Conservation (phyloP, 441 rosid species). For the Adansonia gregorii region DNA sequence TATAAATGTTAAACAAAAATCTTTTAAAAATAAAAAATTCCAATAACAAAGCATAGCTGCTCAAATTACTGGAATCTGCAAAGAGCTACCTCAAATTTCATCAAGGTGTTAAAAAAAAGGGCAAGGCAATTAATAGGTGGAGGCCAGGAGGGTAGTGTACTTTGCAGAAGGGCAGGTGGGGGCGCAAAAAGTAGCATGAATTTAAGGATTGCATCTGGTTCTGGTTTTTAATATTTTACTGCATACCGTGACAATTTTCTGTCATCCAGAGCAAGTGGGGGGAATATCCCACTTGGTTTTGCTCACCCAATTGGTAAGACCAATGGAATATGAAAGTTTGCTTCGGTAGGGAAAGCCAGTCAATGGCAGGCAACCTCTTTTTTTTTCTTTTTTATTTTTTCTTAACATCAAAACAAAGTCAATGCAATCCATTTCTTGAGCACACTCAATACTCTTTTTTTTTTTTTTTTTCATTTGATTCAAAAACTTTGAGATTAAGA, state of each 20-base stretch:
- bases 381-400: too few relatives aligned
- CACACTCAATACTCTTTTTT: too few relatives aligned
- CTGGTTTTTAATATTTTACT: neutral
- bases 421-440: slow-evolving; percentile 2
- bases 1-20: too few relatives aligned
- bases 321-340: neutral
- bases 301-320: slow-evolving; percentile 16
- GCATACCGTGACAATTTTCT: neutral
- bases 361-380: slow-evolving; percentile 6
- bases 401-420: slow-evolving; percentile 9
- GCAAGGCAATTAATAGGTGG: neutral
- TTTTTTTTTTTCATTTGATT: neutral
- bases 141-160: neutral
- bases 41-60: too few relatives aligned
- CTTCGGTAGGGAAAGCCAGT: slow-evolving; percentile 21
- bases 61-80: too few relatives aligned
- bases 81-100: too few relatives aligned
- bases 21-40: too few relatives aligned
- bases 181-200: slow-evolving; percentile 9
- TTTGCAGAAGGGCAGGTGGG: neutral
- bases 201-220: slow-evolving; percentile 8
- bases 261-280: neutral
- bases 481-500: neutral
- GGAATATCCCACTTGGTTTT: slow-evolving; percentile 22
- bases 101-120: too few relatives aligned